These are phyloP conservation scores for Trichophyton mentagrophytes DNA, from an alignment of 2,329 filamentous ascomycete species.

Conservation along the genomic window DNA sequence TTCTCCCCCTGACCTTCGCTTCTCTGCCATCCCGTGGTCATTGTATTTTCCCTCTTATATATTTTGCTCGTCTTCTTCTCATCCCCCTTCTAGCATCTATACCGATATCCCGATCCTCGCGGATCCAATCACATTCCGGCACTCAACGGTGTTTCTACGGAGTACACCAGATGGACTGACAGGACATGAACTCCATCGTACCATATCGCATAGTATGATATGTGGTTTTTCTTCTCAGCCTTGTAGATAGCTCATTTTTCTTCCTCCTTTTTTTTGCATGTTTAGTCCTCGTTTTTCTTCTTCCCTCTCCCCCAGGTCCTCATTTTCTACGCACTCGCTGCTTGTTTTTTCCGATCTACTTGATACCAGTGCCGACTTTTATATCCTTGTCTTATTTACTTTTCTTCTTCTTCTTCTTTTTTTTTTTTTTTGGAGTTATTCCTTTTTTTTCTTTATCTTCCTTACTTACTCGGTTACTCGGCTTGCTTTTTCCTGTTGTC, in stretches of 20 bases:
- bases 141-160: not conserved
- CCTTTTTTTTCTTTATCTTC: not conserved
- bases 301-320: not conserved
- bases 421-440: too few species aligned
- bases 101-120: not conserved
- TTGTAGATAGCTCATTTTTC: slow-evolving; percentile 8
- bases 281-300: not conserved
- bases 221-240: not conserved
- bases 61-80: not conserved
- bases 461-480: slow-evolving; percentile 10
- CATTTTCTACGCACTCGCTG: not conserved
- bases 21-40: not conserved
- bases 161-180: not conserved
- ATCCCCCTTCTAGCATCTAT: not conserved
- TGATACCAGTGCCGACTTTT: not conserved
- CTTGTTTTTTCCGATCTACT: not conserved
- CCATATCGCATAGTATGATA: not conserved
- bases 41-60: not conserved
- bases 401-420: not conserved
- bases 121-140: not conserved
- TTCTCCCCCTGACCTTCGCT: not conserved
- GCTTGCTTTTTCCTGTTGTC: slow-evolving; percentile 14
- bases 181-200: not conserved
- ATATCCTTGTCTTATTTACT: not conserved
- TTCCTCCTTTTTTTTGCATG: not conserved